These are phyloP conservation scores for Glycine latifolia DNA, from an alignment of 306 rosid species.

Conservation along the genomic window DNA sequence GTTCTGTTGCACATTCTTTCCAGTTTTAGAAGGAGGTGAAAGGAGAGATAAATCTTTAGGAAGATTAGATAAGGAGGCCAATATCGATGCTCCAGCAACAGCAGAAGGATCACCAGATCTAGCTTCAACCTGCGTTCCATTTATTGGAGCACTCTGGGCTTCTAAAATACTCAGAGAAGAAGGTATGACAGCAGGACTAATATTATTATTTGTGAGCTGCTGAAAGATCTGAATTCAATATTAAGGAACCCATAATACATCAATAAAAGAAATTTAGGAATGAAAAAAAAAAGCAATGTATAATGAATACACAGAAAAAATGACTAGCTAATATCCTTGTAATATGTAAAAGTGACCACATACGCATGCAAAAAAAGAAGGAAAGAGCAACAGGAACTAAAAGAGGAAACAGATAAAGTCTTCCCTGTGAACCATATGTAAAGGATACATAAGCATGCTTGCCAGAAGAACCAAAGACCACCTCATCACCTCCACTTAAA, in stretches of 20 bases:
- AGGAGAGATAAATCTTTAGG: conserved; percentile 69
- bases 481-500: conserved; percentile 89
- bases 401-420: conserved; percentile 10
- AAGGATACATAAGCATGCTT: conserved; percentile 98
- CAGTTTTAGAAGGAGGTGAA: conserved; percentile 68
- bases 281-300: not conserved
- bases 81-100: conserved; percentile 89
- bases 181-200: conserved; percentile 65
- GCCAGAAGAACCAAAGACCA: conserved; percentile 71
- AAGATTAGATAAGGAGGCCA: conserved; percentile 77
- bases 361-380: conserved; percentile 24
- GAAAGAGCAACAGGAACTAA: conserved; percentile 17
- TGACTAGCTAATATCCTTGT: conserved; percentile 17
- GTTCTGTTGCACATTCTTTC: conserved; percentile 62
- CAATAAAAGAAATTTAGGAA: conserved; percentile 15
- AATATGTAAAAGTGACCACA: not conserved
- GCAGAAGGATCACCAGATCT: conserved; percentile 91
- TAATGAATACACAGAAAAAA: conserved; percentile 27
- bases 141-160: conserved; percentile 76
- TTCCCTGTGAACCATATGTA: conserved; percentile 37
- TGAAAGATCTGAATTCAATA: conserved; percentile 74
- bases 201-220: conserved; percentile 66
- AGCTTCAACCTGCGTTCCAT: conserved; percentile 74
- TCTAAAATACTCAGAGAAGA: conserved; percentile 79
- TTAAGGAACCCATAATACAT: conserved; percentile 55